Conservation (phyloP, 139 green algal genomes). For the Picochlorum costavermella region DNA sequence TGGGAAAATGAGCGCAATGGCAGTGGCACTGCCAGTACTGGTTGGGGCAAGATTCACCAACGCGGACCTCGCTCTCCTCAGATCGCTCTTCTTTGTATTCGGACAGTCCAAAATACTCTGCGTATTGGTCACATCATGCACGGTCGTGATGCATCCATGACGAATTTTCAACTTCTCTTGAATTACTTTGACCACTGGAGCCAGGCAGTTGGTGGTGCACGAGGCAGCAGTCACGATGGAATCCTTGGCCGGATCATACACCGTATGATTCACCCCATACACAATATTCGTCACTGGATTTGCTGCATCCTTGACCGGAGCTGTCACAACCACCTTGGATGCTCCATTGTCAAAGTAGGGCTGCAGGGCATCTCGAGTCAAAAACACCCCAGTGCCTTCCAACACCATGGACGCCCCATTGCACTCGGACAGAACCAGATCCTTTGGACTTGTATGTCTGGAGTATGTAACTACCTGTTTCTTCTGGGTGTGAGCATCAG, state of each 20-base stretch:
- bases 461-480: slow-evolving; percentile 41
- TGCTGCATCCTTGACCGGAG: slow-evolving; percentile 68
- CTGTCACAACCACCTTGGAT: slow-evolving; percentile 62
- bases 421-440: slow-evolving; percentile 23
- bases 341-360: slow-evolving; percentile 62
- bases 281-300: slow-evolving; percentile 72
- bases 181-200: slow-evolving; percentile 71
- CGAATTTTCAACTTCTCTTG: slow-evolving; percentile 73
- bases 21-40: slow-evolving; percentile 70
- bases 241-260: slow-evolving; percentile 57
- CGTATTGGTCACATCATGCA: slow-evolving; percentile 88
- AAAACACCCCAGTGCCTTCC: slow-evolving; percentile 63
- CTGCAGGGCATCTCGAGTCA: slow-evolving; percentile 44
- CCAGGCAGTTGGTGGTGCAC: slow-evolving; percentile 88
- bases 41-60: slow-evolving; percentile 79
- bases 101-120: slow-evolving; percentile 75
- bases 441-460: slow-evolving; percentile 17
- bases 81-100: slow-evolving; percentile 77
- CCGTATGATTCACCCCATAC: slow-evolving; percentile 62
- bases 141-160: slow-evolving; percentile 80
- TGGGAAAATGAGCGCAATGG: slow-evolving; percentile 81
- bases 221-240: slow-evolving; percentile 77
- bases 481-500: neutral
- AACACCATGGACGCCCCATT: slow-evolving; percentile 44
- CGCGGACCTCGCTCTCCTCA: slow-evolving; percentile 61